These are phyloP conservation scores for Taphrina wiesneri DNA, from an alignment of 1,139 yeast genomes.

Conservation along the genomic window DNA sequence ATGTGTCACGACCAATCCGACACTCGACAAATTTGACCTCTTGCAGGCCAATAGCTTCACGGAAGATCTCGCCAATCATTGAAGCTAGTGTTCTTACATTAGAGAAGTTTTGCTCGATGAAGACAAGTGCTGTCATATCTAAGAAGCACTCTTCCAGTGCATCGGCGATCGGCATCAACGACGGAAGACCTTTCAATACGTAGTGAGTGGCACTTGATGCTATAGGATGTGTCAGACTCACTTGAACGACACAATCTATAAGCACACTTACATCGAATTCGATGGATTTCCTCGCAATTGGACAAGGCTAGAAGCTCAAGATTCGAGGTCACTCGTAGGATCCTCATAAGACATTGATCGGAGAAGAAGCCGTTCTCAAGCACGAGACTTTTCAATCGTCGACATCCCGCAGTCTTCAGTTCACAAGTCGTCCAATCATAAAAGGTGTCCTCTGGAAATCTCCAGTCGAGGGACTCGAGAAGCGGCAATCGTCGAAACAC, in stretches of 20 bases:
- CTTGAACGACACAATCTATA: neutral
- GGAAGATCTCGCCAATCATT: neutral
- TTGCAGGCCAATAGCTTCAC: neutral
- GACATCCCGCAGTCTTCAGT: slow-evolving; percentile 5
- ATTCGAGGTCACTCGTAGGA: neutral
- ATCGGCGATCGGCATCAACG: neutral
- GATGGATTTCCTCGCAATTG: slow-evolving; percentile 12
- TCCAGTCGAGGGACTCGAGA: slow-evolving; percentile 1
- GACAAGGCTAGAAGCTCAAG: slow-evolving; percentile 3
- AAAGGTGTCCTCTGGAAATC: neutral
- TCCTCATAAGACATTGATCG: slow-evolving; percentile 7
- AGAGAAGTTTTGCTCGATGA: neutral
- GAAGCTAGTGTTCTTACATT: neutral
- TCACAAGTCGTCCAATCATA: neutral
- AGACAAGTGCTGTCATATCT: neutral
- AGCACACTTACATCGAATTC: slow-evolving; percentile 1
- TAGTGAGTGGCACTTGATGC: slow-evolving; percentile 3
- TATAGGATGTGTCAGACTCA: neutral
- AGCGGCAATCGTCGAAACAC: slow-evolving; percentile 11
- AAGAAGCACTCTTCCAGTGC: slow-evolving; percentile 11
- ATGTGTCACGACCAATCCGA: neutral
- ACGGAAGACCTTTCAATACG: neutral
- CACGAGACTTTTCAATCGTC: neutral
- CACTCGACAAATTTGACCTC: neutral
- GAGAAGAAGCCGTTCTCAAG: slow-evolving; percentile 2